A percentile compares a stretch with the other conserved stretches of the same genome.
Conservation (phyloP, 202 grass and related monocot species). For the Cymbopogon flexuosus region DNA sequence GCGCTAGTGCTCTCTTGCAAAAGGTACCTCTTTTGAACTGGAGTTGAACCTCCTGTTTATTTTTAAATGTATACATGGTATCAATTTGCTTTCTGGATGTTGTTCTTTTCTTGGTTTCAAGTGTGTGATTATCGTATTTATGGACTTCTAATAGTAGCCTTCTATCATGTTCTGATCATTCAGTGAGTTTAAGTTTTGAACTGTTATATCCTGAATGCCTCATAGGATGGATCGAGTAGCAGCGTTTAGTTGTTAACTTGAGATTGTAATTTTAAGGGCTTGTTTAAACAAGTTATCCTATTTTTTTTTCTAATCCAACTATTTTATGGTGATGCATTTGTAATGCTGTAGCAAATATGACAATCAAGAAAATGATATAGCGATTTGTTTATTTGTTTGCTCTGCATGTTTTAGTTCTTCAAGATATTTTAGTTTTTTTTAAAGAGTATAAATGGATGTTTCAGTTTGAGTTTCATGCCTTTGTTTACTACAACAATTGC, state of each 20-base stretch:
- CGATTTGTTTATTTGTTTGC: conserved; percentile 1
- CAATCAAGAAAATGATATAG: not conserved
- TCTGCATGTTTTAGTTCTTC: not conserved
- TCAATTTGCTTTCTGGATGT: not conserved
- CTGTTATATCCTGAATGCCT: not conserved
- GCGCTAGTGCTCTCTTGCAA: conserved; percentile 83
- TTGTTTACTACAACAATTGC: not conserved
- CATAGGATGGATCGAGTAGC: not conserved
- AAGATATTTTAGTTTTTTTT: not conserved
- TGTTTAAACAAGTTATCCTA: not conserved
- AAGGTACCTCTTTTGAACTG: conserved; percentile 45
- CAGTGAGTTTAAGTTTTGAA: not conserved
- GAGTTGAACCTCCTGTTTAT: not conserved
- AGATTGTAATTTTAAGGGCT: not conserved
- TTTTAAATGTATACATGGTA: not conserved
- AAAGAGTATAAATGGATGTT: not conserved
- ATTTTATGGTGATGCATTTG: not conserved
- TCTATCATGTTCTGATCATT: not conserved
- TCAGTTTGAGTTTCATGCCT: not conserved
- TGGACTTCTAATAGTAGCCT: conserved; percentile 3
- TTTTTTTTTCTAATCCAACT: not conserved
- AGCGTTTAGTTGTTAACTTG: not conserved
- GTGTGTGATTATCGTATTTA: conserved; percentile 1
- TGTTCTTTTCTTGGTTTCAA: not conserved
- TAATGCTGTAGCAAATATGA: not conserved